Conservation (phyloP, 208 protist genomes). For the Sergeia podlipaevii region DNA sequence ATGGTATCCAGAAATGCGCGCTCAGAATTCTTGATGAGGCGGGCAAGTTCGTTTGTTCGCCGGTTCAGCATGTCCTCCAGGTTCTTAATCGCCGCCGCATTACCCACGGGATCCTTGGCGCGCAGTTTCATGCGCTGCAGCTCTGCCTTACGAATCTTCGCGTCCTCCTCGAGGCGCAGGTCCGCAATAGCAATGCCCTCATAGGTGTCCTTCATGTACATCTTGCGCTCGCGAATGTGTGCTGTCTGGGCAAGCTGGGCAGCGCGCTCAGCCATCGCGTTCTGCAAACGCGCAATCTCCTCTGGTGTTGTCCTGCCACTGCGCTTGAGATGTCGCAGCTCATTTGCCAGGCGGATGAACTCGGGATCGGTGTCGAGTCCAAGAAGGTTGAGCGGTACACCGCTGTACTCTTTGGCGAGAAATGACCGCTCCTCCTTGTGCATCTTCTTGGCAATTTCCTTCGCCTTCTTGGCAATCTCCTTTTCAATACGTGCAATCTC, state of each 20-base stretch:
- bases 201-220: slow-evolving; percentile 35
- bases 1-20: slow-evolving; percentile 57
- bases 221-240: slow-evolving; percentile 32
- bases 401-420: slow-evolving; percentile 32
- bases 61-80: slow-evolving; percentile 29
- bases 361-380: slow-evolving; percentile 47
- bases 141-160: slow-evolving; percentile 43
- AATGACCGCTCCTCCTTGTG: slow-evolving; percentile 51
- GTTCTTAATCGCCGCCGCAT: slow-evolving; percentile 12
- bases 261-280: slow-evolving; percentile 24
- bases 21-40: slow-evolving; percentile 48
- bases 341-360: slow-evolving; percentile 34
- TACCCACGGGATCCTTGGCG: slow-evolving; percentile 9
- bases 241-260: slow-evolving; percentile 25
- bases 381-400: slow-evolving; percentile 40
- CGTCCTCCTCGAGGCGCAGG: slow-evolving; percentile 30
- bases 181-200: slow-evolving; percentile 28
- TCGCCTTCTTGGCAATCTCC: slow-evolving; percentile 29
- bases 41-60: slow-evolving; percentile 34
- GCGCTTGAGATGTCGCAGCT: slow-evolving; percentile 6
- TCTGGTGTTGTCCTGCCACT: slow-evolving; percentile 4
- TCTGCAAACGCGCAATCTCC: slow-evolving; percentile 24
- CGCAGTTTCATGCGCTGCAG: slow-evolving; percentile 3
- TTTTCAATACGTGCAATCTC: slow-evolving; percentile 16
- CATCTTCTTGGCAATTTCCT: slow-evolving; percentile 39